Percentiles rank a stretch among this genome's conserved stretches.
Evolutionary conservation across 2,329 filamentous ascomycete genomes (phyloP).

Genomic region (Cordyceps sp.): DNA sequence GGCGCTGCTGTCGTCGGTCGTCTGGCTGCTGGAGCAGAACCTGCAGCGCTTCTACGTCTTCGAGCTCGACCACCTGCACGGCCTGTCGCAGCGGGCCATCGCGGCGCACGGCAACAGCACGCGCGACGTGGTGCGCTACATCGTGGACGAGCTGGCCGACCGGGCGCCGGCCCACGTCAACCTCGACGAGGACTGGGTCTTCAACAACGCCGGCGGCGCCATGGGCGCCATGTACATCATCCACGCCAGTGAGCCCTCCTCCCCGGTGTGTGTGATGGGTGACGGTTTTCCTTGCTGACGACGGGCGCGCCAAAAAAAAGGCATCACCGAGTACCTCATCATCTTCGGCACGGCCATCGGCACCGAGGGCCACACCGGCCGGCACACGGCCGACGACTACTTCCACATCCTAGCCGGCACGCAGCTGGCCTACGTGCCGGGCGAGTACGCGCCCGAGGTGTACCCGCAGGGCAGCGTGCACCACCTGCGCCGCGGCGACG

Average conservation of each 20-base stretch:
- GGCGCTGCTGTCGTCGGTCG: conserved; percentile 34
- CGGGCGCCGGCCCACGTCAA: conserved; percentile 42
- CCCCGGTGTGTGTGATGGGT: background rate
- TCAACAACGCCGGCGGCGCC: conserved; percentile 81
- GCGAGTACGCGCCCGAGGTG: conserved; percentile 48
- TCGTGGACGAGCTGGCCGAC: conserved; percentile 47
- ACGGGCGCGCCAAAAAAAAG: conserved; percentile 13
- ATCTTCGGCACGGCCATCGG: conserved; percentile 68
- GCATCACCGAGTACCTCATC: conserved; percentile 78
- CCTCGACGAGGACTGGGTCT: conserved; percentile 66
- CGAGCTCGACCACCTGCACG: conserved; percentile 47
- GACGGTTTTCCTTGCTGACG: too few relatives aligned
- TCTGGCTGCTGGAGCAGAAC: conserved; percentile 40
- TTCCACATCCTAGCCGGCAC: conserved; percentile 76
- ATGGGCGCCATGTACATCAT: conserved; percentile 90
- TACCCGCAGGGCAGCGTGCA: conserved; percentile 56
- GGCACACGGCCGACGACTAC: conserved; percentile 87
- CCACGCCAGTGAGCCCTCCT: conserved; percentile 50
- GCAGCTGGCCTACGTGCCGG: conserved; percentile 59
- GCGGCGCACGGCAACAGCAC: conserved; percentile 61
- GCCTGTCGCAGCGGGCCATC: conserved; percentile 50
- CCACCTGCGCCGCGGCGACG: conserved; percentile 52
- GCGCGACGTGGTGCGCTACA: conserved; percentile 46
- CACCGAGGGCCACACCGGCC: conserved; percentile 76
- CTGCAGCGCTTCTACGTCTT: conserved; percentile 61